A percentile compares a stretch with the other conserved stretches of the same genome.
These are phyloP conservation scores for Boletellus ananiceps DNA, from an alignment of 768 basidiomycete species.

Conservation along the genomic window DNA sequence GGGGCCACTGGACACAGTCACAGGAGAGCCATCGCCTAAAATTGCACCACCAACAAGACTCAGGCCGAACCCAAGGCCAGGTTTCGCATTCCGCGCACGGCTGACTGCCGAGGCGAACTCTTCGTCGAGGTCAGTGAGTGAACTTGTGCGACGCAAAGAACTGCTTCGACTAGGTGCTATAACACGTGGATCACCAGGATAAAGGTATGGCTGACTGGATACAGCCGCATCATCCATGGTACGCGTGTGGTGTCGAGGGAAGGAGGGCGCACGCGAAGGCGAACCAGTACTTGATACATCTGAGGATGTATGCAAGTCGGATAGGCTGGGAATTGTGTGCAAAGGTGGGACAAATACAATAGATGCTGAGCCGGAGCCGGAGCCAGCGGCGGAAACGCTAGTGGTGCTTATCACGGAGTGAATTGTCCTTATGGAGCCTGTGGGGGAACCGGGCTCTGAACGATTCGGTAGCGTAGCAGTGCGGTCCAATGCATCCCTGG, in stretches of 20 bases:
- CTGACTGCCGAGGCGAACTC: constrained; percentile 46
- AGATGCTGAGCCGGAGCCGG: constrained; percentile 55
- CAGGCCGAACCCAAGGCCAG: constrained; percentile 43
- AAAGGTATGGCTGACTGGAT: constrained; percentile 59
- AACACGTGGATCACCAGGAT: constrained; percentile 67
- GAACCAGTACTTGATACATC: constrained; percentile 37
- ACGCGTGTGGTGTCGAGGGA: constrained; percentile 56
- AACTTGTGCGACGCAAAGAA: constrained; percentile 60
- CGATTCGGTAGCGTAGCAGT: constrained; percentile 48
- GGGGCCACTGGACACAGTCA: constrained; percentile 69
- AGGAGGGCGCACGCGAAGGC: constrained; percentile 42
- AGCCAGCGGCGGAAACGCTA: constrained; percentile 30
- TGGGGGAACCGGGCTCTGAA: constrained; percentile 42
- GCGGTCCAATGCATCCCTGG: constrained; percentile 76
- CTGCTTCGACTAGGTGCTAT: constrained; percentile 66
- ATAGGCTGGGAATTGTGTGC: constrained; percentile 64
- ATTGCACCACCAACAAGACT: constrained; percentile 38
- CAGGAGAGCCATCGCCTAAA: constrained; percentile 54
- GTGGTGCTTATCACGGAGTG: constrained; percentile 47
- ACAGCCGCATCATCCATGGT: constrained; percentile 75
- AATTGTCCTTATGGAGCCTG: constrained; percentile 66
- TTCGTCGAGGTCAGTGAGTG: constrained; percentile 70
- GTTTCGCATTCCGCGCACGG: constrained; percentile 38
- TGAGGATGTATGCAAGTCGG: constrained; percentile 52
- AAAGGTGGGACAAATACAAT: constrained; percentile 77